Conservation (phyloP, 495 filamentous ascomycete genomes). For the Bryoglossum gracile region DNA sequence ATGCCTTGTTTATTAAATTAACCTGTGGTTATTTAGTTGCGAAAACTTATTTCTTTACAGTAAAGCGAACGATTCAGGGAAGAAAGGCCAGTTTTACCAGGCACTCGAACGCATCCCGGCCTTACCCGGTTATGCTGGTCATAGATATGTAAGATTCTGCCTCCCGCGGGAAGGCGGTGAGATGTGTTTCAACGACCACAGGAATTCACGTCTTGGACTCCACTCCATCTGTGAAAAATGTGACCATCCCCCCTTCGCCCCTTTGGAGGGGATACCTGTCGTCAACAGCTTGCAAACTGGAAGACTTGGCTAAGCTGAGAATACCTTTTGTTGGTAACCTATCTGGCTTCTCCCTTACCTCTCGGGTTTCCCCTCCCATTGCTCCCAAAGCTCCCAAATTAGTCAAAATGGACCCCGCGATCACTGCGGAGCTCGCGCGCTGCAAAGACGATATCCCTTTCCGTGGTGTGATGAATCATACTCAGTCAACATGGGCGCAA, state of each 20-base stretch:
- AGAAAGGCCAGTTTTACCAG: too few species aligned
- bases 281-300: too few species aligned
- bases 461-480: constrained; percentile 59
- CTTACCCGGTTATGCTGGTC: too few species aligned
- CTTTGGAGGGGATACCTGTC: too few species aligned
- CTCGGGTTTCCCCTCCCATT: too few species aligned
- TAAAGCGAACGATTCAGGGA: too few species aligned
- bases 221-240: constrained; percentile 1
- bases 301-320: too few species aligned
- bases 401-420: constrained; percentile 26
- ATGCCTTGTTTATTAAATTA: too few species aligned
- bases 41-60: too few species aligned
- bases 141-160: too few species aligned
- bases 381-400: background rate
- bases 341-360: background rate
- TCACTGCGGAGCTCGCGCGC: constrained; percentile 28
- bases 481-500: constrained; percentile 93
- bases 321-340: background rate
- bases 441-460: constrained; percentile 53
- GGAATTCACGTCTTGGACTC: constrained; percentile 1
- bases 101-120: too few species aligned
- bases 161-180: background rate
- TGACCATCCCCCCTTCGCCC: constrained; percentile 3
- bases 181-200: background rate
- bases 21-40: too few species aligned